Base-by-base conservation (phyloP, 2,329 filamentous ascomycete species). In the Chrysoporthe austroafricana region DNA sequence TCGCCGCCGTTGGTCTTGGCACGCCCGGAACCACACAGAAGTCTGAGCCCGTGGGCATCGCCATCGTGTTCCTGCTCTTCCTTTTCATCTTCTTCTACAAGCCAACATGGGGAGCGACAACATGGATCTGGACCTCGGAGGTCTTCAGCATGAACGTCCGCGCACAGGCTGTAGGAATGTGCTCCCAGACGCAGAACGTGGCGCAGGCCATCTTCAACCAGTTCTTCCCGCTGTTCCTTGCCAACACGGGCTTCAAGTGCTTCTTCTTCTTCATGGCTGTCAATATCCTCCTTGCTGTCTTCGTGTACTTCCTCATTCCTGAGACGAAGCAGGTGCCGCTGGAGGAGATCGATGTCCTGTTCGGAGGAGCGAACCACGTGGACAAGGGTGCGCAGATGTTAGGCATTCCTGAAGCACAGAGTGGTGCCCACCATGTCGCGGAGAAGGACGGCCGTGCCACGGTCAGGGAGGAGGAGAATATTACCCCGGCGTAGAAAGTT, bases 121-220 rank as follows among this genome's bases (percentile, higher is more conserved):
- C 86, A 8, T 90, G 88, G 88, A 90, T 90, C 74, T 90, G 86
- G 85, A 90, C 88, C 0, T 82, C 86, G 0, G 88, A 90, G 72
- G 80, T 90, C 65, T 90, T 90, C 79, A 86, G 83, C 66, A 89
- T 90, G 86, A 90, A 90, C 76, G 86, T 90, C n/a, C 86, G 88
- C 67, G 87, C 88, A 3, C 88, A 90, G 75, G 88, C 88, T n/a
- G 87, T 90, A 2, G 88, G 87, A 66, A 90, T 90, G 88, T 87
- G 77, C 71, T 80, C 79, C 44, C 81, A 86, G 74, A 84, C 79
- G 66, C 85, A 86, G 71, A 86, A 90, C 74, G 85, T 90, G 57
- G 87, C 87, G 72, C 89, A 90, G 75, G 83, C 84, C 57, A 57
- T 70, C 72, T 85, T 90, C 73, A 86, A 90, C 75, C 88, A 90